Base-by-base conservation (phyloP, 345 rosid genomes). In the Linum trigynum region DNA sequence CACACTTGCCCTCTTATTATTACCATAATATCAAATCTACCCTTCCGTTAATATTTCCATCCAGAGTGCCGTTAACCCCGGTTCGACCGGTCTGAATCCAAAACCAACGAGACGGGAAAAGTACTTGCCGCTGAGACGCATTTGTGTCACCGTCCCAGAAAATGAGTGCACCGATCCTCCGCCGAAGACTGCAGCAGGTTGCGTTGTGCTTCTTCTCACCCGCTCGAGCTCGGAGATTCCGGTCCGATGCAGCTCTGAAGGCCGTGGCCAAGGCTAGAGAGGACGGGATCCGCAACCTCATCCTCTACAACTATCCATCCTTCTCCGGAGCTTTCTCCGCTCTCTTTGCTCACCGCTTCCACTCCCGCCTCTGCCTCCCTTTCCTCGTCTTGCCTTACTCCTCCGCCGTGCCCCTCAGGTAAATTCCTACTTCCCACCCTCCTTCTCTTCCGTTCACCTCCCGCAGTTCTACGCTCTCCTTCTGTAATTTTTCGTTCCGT, bases 261-360 rank as follows among this genome's bases (percentile, higher is more conserved):
- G 90, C 92, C 50, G 74, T 89, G 40, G 71, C 77, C 0, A 79
- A 73, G 73, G 89, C 91, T 4, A 58, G 73, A 2, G 90, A 83
- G 70, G 85, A 84, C 71, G 82, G 75, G 57, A 82, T 80, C 45
- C 79, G 78, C 15, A 86, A 79, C 64, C 53, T 87, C 61, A 87
- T 79, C 2, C 81, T 88, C 2, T 92, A 92, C 78, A 89, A 87
- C 65, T 92, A 89, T 71, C 96, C 98, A 1, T 92, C 97, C 0
- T 83, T 85, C 78, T 83, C 98, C 4, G 98, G 98, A 39, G 91
- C 91, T 1, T 82, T 80, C 74, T 85, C 90, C 10, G 92, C 97
- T 76, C 78, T 89, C 77, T 86, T 87, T 69, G 90, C 96, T 70
- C 84, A 72, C 60, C 86, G 85, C 76, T 88, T 82, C 78, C 97